phyloP scores from a whole-genome alignment of 768 basidiomycete genomes.

The Mycena albidolilacea region DNA sequence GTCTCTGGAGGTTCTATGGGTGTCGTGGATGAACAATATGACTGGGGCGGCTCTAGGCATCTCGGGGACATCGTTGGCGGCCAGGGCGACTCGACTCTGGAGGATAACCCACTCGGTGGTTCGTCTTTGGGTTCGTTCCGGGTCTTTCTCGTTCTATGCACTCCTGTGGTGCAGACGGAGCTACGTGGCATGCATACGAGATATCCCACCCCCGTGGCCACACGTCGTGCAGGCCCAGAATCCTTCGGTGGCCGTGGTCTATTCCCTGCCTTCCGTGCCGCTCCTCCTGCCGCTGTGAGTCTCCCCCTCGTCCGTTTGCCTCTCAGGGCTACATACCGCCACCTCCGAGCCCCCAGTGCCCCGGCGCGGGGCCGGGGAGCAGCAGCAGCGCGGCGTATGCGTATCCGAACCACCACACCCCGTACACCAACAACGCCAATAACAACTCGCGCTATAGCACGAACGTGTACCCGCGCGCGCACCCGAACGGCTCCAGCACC shows the following conservation, averaged over 20 bases:
- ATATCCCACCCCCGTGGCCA: neutral
- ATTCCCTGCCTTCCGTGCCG: neutral
- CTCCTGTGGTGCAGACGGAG: neutral
- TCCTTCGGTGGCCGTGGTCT: neutral
- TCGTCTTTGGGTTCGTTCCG: neutral
- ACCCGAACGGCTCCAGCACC: neutral
- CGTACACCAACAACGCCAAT: too few species aligned
- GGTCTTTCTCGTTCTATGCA: neutral
- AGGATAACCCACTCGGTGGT: too few species aligned
- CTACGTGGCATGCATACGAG: neutral
- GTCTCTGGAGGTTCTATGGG: neutral
- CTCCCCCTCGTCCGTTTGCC: neutral
- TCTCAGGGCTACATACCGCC: too few species aligned
- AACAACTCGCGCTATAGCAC: neutral
- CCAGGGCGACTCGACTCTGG: too few species aligned
- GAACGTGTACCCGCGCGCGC: neutral
- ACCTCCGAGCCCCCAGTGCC: neutral
- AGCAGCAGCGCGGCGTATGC: conserved; percentile 11
- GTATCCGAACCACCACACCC: neutral
- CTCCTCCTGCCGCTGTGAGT: neutral
- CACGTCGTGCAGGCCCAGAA: neutral
- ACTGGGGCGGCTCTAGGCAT: neutral
- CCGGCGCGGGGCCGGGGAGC: neutral
- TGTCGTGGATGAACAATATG: neutral
- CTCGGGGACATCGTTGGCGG: neutral